phyloP scores from a whole-genome alignment of 768 basidiomycete genomes.

The Galerina marginata region DNA sequence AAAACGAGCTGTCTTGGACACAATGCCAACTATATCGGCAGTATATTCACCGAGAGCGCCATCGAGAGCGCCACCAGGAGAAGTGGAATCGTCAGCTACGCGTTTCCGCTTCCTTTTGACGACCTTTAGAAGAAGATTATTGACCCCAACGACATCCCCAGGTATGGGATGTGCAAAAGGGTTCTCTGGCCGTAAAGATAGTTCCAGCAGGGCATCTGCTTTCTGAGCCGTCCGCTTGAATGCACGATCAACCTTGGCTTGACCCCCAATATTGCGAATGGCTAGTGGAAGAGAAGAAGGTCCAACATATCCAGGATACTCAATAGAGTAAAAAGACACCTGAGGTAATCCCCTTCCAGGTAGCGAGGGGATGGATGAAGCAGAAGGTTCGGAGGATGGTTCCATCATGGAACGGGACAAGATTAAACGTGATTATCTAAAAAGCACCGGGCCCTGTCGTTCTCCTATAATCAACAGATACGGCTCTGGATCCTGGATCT shows the following conservation, averaged over 20 bases:
- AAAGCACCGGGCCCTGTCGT: background rate
- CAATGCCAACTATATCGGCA: slow-evolving; percentile 71
- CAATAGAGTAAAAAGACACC: slow-evolving; percentile 76
- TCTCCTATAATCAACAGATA: no score
- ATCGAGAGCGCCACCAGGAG: slow-evolving; percentile 9
- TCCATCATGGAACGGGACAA: background rate
- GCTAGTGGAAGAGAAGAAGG: slow-evolving; percentile 64
- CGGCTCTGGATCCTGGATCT: no score
- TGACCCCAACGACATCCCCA: slow-evolving; percentile 77
- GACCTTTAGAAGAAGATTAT: slow-evolving; percentile 87
- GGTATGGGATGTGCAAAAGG: slow-evolving; percentile 84
- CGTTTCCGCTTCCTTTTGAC: slow-evolving; percentile 69
- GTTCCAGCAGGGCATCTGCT: slow-evolving; percentile 72
- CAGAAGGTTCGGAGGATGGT: slow-evolving; percentile 16
- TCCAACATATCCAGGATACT: slow-evolving; percentile 89
- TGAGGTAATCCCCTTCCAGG: slow-evolving; percentile 54
- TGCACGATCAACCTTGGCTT: slow-evolving; percentile 70
- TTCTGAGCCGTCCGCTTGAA: slow-evolving; percentile 75
- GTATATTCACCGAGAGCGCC: slow-evolving; percentile 72
- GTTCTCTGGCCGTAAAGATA: slow-evolving; percentile 74
- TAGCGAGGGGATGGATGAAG: slow-evolving; percentile 20
- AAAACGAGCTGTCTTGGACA: slow-evolving; percentile 87
- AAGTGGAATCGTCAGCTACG: slow-evolving; percentile 19
- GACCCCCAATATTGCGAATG: slow-evolving; percentile 71
- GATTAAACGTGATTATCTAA: slow-evolving; percentile 3